Conservation (phyloP, 2,329 filamentous ascomycete species). For the Claviceps maximensis region DNA sequence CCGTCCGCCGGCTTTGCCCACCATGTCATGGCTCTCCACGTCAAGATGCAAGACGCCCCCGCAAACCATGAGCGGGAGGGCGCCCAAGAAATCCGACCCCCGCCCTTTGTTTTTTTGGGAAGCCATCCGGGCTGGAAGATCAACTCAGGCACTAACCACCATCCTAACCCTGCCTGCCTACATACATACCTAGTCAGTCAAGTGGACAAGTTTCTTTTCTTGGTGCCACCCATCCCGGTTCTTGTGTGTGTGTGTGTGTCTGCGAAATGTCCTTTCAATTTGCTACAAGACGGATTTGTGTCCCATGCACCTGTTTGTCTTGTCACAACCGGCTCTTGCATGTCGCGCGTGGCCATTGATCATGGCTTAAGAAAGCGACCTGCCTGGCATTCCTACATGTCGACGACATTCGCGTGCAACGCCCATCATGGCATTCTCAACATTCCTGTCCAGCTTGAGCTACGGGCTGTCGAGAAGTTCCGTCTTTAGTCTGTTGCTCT, state of each 20-base stretch:
- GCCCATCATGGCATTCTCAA: background rate
- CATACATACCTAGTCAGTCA: too few relatives aligned
- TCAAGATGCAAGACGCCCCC: too few relatives aligned
- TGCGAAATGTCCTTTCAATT: background rate
- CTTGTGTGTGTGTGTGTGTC: background rate
- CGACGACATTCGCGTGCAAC: background rate
- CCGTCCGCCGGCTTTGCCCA: too few relatives aligned
- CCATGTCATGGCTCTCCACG: too few relatives aligned
- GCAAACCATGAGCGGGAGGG: too few relatives aligned
- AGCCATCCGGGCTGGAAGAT: background rate
- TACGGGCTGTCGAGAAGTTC: background rate
- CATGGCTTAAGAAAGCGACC: background rate
- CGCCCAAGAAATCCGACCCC: too few relatives aligned
- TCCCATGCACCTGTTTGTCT: background rate
- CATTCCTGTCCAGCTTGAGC: background rate
- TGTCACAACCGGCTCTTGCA: background rate
- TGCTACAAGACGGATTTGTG: background rate
- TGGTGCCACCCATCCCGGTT: background rate
- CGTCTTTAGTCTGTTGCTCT: constrained; percentile 3
- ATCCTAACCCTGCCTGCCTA: background rate
- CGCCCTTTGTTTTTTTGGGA: background rate
- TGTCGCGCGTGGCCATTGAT: background rate
- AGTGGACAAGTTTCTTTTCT: too few relatives aligned
- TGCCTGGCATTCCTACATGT: background rate
- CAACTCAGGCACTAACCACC: background rate